A percentile compares a stretch with the other conserved stretches of the same genome.
Conservation (phyloP, 2,329 filamentous ascomycete species). For the Curvularia hawaiiensis region DNA sequence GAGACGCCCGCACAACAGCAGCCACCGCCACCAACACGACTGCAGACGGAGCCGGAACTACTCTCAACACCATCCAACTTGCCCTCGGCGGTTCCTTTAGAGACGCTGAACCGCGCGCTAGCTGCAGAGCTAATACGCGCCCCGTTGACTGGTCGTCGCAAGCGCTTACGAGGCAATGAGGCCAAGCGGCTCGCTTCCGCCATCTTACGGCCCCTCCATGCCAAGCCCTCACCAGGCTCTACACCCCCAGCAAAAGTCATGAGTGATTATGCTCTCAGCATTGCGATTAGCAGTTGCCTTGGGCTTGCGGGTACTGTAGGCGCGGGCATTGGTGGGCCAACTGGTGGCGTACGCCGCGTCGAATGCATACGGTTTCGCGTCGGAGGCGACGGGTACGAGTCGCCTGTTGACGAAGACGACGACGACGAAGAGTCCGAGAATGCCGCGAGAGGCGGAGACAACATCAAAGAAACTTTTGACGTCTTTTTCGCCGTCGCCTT, state of each 20-base stretch:
- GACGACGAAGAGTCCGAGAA: slow-evolving; percentile 28
- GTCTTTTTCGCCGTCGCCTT: slow-evolving; percentile 51
- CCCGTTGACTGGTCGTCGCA: slow-evolving; percentile 48
- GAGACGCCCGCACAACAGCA: slow-evolving; percentile 35
- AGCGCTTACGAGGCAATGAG: slow-evolving; percentile 52
- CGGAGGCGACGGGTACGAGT: slow-evolving; percentile 48
- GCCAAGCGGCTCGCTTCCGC: slow-evolving; percentile 54
- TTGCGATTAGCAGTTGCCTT: slow-evolving; percentile 52
- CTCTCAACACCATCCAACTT: slow-evolving; percentile 9
- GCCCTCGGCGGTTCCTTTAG: slow-evolving; percentile 38
- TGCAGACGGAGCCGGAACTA: slow-evolving; percentile 16
- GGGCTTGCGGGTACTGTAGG: slow-evolving; percentile 44
- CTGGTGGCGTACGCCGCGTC: slow-evolving; percentile 46
- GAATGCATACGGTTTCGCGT: slow-evolving; percentile 50
- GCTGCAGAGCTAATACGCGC: slow-evolving; percentile 55
- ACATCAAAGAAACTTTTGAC: slow-evolving; percentile 50
- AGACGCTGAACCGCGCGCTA: slow-evolving; percentile 53
- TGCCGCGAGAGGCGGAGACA: slow-evolving; percentile 14
- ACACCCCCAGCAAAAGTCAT: slow-evolving; percentile 37
- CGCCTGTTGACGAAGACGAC: slow-evolving; percentile 49
- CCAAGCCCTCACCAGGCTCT: slow-evolving; percentile 31
- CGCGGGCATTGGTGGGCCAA: slow-evolving; percentile 42
- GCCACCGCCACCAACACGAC: slow-evolving; percentile 18
- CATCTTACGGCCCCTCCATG: slow-evolving; percentile 47
- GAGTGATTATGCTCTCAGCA: slow-evolving; percentile 44